Evolutionary conservation across 371 early-diverging fungal species (phyloP).

Genomic region (Entomophthora muscae): DNA sequence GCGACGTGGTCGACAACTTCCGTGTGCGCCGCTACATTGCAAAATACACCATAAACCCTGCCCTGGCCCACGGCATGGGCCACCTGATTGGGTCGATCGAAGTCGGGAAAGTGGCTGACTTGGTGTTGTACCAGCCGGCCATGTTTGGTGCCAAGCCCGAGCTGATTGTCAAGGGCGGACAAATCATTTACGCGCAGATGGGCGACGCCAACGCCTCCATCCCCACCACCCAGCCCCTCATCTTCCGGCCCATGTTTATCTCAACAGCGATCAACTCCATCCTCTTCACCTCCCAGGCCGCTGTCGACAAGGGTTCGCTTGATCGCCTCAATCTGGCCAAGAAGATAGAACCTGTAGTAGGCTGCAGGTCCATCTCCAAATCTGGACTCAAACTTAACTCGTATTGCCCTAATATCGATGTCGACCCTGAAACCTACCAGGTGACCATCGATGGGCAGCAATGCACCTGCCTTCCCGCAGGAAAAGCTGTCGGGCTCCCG

Average conservation of each 20-base stretch:
- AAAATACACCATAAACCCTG: constrained; percentile 92
- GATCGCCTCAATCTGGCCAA: constrained; percentile 43
- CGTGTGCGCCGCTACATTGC: constrained; percentile 73
- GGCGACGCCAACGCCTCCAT: constrained; percentile 85
- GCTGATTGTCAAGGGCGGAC: constrained; percentile 68
- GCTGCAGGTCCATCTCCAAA: constrained; percentile 56
- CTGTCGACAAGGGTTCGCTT: constrained; percentile 33
- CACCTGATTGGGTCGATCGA: constrained; percentile 84
- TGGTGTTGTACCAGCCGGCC: constrained; percentile 64
- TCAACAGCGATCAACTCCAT: constrained; percentile 32
- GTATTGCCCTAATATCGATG: constrained; percentile 46
- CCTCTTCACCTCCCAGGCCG: constrained; percentile 57
- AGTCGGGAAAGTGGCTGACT: constrained; percentile 78
- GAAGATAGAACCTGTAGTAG: constrained; percentile 45
- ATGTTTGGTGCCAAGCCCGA: constrained; percentile 80
- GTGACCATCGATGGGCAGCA: constrained; percentile 59
- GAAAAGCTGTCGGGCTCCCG: constrained; percentile 9
- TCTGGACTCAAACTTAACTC: constrained; percentile 74
- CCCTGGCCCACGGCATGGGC: constrained; percentile 70
- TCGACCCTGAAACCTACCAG: constrained; percentile 81
- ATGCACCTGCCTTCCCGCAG: constrained; percentile 41
- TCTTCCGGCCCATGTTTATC: constrained; percentile 70
- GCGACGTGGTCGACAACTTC: constrained; percentile 46
- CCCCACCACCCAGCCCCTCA: constrained; percentile 77
- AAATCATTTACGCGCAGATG: constrained; percentile 62